A percentile compares a stretch with the other conserved stretches of the same genome.
These are phyloP conservation scores for Phlebiopsis gigantea DNA, from an alignment of 768 basidiomycete species.

Conservation along the genomic window DNA sequence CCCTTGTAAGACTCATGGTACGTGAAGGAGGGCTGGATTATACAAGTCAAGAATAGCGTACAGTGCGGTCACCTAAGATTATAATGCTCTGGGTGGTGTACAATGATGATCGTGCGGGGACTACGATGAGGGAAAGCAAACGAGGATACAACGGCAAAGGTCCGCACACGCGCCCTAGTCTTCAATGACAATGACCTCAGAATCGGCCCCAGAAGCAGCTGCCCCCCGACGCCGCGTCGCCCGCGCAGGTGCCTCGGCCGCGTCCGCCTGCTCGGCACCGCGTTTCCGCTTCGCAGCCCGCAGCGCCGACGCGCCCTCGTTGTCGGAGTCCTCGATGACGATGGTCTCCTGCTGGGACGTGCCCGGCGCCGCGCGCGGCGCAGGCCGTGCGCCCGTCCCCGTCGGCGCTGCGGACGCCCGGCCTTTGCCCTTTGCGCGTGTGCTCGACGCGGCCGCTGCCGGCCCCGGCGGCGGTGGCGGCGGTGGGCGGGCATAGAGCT, in stretches of 20 bases:
- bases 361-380: neutral
- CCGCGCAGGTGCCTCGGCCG: neutral
- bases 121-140: neutral
- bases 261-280: constrained; percentile 2
- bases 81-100: neutral
- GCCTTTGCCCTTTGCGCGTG: constrained; percentile 13
- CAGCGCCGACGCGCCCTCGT: constrained; percentile 11
- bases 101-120: neutral
- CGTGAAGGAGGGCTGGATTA: too few relatives aligned
- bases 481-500: constrained; percentile 56
- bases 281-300: constrained; percentile 20
- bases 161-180: constrained; percentile 14
- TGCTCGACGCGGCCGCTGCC: neutral
- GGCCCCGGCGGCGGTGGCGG: constrained; percentile 28
- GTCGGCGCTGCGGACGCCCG: neutral
- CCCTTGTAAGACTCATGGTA: too few relatives aligned
- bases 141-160: neutral
- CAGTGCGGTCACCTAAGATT: neutral
- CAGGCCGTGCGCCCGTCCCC: neutral
- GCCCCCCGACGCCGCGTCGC: constrained; percentile 5
- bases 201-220: neutral
- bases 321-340: constrained; percentile 23
- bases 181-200: constrained; percentile 26
- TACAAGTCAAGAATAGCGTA: neutral
- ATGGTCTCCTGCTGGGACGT: constrained; percentile 14